A percentile compares a stretch with the other conserved stretches of the same genome.
Evolutionary conservation across 202 grass and related monocot genomes (phyloP).

Genomic region (Cymbopogon flexuosus): DNA sequence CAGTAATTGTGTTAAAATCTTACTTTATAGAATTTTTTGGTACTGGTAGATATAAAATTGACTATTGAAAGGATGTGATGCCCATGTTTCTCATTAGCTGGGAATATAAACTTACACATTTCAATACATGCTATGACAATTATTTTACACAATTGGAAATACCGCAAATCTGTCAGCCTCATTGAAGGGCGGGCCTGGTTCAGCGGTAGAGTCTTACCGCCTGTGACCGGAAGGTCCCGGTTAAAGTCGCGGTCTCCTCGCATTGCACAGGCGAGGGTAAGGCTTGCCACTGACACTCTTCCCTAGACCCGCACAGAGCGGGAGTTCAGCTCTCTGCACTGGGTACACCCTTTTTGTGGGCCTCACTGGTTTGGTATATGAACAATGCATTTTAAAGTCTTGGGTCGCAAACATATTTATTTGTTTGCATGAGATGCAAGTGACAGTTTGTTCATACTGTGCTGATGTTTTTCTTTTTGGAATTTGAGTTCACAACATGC

Average conservation of each 20-base stretch:
- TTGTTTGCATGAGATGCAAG: not conserved
- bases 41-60: not conserved
- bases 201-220: no score
- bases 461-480: not conserved
- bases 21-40: not conserved
- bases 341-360: no score
- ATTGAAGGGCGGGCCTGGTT: not conserved
- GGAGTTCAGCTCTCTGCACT: no score
- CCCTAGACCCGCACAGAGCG: no score
- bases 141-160: not conserved
- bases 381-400: not conserved
- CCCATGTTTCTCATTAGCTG: not conserved
- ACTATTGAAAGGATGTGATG: not conserved
- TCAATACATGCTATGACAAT: not conserved
- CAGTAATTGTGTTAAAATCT: not conserved
- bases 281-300: no score
- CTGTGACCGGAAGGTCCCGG: no score
- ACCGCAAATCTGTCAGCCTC: not conserved
- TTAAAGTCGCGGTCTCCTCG: no score
- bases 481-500: not conserved
- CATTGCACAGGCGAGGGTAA: no score
- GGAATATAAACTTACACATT: not conserved
- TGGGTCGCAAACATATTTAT: not conserved
- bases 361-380: not conserved
- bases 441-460: not conserved